A percentile compares a stretch with the other conserved stretches of the same genome.
Conservation (phyloP, 345 rosid genomes). For the Salix purpurea region DNA sequence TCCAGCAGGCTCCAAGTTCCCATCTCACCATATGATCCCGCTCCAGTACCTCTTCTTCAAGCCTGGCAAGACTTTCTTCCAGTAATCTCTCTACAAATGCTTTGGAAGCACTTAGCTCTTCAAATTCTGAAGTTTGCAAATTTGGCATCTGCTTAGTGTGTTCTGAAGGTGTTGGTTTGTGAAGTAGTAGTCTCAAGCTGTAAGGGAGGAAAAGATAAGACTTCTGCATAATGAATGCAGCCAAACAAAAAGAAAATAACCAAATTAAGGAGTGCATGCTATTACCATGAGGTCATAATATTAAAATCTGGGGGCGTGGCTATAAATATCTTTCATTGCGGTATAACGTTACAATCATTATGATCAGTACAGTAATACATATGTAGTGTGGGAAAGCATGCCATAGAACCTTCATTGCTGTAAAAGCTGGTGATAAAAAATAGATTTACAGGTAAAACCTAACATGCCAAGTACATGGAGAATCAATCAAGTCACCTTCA, state of each 20-base stretch:
- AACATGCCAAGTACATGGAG: not conserved
- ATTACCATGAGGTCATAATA: not conserved
- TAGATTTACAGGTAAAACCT: not conserved
- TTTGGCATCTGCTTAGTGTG: slow-evolving; percentile 40
- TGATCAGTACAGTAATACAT: not conserved
- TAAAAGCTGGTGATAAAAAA: not conserved
- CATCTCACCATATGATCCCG: slow-evolving; percentile 69
- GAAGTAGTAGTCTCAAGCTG: slow-evolving; percentile 91
- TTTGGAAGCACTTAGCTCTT: slow-evolving; percentile 58
- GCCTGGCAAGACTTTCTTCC: slow-evolving; percentile 76
- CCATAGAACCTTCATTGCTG: not conserved
- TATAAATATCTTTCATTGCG: not conserved
- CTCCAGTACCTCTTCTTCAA: slow-evolving; percentile 58
- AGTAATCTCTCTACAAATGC: slow-evolving; percentile 63
- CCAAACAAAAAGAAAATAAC: not conserved
- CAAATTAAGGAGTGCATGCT: not conserved
- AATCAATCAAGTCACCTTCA: not conserved
- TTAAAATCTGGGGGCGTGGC: not conserved
- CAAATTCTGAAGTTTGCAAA: slow-evolving; percentile 41
- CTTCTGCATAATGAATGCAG: not conserved
- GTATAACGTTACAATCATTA: not conserved
- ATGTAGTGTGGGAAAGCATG: not conserved
- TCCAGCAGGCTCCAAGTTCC: slow-evolving; percentile 99
- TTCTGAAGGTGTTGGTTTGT: slow-evolving; percentile 45
- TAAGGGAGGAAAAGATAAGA: slow-evolving; percentile 19